Evolutionary conservation across 176 grass and related monocot genomes (phyloP).

Genomic region (Cenchrus fungigraminus): DNA sequence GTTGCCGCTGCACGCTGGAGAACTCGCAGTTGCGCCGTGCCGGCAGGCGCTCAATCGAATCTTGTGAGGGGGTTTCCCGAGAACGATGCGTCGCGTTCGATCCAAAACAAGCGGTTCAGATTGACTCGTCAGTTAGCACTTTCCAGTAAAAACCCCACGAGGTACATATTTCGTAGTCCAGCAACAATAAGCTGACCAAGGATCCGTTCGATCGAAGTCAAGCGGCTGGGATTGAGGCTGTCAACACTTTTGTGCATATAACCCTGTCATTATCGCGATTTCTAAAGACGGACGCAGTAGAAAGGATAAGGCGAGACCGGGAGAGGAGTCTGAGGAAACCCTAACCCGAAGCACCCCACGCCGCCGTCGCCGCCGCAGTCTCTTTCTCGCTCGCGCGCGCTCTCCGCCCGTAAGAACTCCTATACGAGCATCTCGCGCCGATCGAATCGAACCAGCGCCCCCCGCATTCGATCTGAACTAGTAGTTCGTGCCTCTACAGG

Average conservation of each 20-base stretch:
- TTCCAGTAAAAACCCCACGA: background rate
- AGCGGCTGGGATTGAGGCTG: background rate
- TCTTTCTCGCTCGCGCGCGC: background rate
- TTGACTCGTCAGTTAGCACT: background rate
- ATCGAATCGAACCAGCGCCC: background rate
- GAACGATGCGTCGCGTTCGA: background rate
- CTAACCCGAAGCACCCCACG: background rate
- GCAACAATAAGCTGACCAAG: background rate
- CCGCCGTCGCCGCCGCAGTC: constrained; percentile 7
- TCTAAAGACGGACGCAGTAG: background rate
- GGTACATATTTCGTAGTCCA: background rate
- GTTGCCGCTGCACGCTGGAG: background rate
- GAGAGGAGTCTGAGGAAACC: constrained; percentile 9
- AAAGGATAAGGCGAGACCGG: background rate
- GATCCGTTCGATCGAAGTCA: background rate
- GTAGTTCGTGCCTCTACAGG: constrained; percentile 8
- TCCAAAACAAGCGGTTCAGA: background rate
- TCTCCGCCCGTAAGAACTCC: constrained; percentile 17
- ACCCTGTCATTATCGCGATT: background rate
- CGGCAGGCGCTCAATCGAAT: background rate
- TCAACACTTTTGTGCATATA: background rate
- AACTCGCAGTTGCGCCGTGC: background rate
- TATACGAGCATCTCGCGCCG: background rate
- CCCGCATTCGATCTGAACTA: background rate
- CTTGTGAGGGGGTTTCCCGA: background rate